Evolutionary conservation across 306 rosid genomes (phyloP), one percentile per base, ranked within the genome.

Genomic region (Glycine latifolia): DNA sequence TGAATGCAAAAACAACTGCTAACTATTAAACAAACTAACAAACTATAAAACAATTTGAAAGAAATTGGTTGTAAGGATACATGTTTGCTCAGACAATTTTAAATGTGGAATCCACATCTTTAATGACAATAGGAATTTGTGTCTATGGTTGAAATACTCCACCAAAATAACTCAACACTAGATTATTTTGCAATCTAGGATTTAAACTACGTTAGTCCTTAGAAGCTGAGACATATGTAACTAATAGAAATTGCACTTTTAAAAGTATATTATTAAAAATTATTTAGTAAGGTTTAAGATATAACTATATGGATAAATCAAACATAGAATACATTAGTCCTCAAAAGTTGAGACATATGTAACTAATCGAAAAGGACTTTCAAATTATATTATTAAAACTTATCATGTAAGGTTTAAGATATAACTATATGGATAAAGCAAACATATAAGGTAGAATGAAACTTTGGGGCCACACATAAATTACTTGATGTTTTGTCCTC

Each of bases 21-120:
- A 1, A 56, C 37, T 56, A 49, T 48, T 48, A 65, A 62, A 76
- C 41, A 73, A 67, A 35, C 7, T 5, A 65, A 47, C 72, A 74
- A 68, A 58, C 12, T 53, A 69, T 15, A 79, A 44, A 60, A 8
- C 54, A 62, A 73, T 56, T 73, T 56, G 60, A 82, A 73, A 76
- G 48, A 73, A 84, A 82, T 52, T 53, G 17, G 16, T 59, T n/a
- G n/a, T 59, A 79, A 91, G 99, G 99, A 95, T 95, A 95, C 97
- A 91, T 68, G 68, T 86, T 88, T 65, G 92, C 79, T 87, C 97
- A 97, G 15, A 94, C 97, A 16, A 86, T 88, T 85, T 82, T 93
- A 82, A 95, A 95, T 53, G 87, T 88, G 8, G 91, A 85, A 78
- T 95, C 97, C 63, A 82, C 65, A 75, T 93, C 99, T 86, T 95